Evolutionary conservation across 2,329 filamentous ascomycete species (phyloP).

Genomic region (Fusarium kyushuense): DNA sequence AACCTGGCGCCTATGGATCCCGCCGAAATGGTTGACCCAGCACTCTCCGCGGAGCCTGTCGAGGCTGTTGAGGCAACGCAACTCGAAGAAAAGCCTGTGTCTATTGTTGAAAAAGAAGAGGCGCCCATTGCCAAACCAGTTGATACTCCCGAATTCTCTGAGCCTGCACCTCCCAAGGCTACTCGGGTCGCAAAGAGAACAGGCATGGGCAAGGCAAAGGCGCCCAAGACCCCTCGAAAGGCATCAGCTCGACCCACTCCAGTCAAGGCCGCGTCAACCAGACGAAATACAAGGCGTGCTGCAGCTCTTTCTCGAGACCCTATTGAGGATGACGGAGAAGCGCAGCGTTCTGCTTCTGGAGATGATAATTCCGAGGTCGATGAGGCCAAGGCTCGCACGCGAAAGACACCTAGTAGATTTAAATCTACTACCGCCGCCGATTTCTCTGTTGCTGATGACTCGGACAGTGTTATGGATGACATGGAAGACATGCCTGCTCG

Average conservation of each 20-base stretch:
- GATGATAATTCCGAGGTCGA: slow-evolving; percentile 47
- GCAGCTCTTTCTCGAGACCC: slow-evolving; percentile 48
- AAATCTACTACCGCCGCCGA: slow-evolving; percentile 36
- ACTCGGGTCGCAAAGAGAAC: slow-evolving; percentile 45
- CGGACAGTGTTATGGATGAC: slow-evolving; percentile 57
- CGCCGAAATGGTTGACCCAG: slow-evolving; percentile 40
- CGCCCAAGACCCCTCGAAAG: slow-evolving; percentile 37
- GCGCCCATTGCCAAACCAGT: slow-evolving; percentile 24
- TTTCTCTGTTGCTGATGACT: slow-evolving; percentile 39
- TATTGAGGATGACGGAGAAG: slow-evolving; percentile 48
- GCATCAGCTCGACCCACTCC: slow-evolving; percentile 43
- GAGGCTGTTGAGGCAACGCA: slow-evolving; percentile 2
- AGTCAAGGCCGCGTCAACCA: slow-evolving; percentile 41
- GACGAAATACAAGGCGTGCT: slow-evolving; percentile 43
- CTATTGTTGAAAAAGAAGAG: slow-evolving; percentile 19
- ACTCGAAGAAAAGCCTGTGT: slow-evolving; percentile 18
- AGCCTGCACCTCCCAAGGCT: slow-evolving; percentile 46
- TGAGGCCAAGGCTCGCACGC: slow-evolving; percentile 44
- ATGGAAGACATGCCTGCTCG: slow-evolving; percentile 59
- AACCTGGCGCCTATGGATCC: slow-evolving; percentile 24
- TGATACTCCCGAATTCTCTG: slow-evolving; percentile 23
- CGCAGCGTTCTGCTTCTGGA: slow-evolving; percentile 19
- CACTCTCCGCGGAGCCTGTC: slow-evolving; percentile 32
- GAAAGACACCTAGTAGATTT: slow-evolving; percentile 49
- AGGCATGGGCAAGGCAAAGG: slow-evolving; percentile 38